Conservation (phyloP, 2,329 filamentous ascomycete genomes). For the Colletotrichum ledebouriae region DNA sequence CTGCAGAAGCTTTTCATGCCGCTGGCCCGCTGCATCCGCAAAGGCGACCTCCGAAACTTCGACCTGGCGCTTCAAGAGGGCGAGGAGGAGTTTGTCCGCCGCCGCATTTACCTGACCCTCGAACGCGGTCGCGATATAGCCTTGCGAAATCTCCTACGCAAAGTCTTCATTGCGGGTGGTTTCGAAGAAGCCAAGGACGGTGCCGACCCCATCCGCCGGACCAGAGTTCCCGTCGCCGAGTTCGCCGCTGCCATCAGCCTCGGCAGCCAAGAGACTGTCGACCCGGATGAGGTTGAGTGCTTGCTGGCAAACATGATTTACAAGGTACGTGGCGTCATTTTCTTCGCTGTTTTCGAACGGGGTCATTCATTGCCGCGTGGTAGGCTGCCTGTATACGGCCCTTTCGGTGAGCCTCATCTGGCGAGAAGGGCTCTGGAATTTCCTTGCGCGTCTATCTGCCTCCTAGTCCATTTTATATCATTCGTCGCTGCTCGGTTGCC, state of each 20-base stretch:
- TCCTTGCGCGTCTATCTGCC: background rate
- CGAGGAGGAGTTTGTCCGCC: constrained; percentile 93
- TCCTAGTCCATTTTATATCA: constrained; percentile 5
- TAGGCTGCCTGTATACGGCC: constrained; percentile 19
- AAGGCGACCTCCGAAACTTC: constrained; percentile 85
- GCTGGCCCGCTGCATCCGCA: constrained; percentile 82
- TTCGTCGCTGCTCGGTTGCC: constrained; percentile 9
- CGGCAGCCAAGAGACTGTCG: constrained; percentile 76
- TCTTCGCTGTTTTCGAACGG: constrained; percentile 15
- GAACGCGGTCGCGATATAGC: constrained; percentile 94
- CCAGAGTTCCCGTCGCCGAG: constrained; percentile 84
- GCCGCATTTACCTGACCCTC: constrained; percentile 93
- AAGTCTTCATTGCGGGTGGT: constrained; percentile 88
- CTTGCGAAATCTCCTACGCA: constrained; percentile 89
- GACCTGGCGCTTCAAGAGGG: constrained; percentile 83
- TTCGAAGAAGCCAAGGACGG: constrained; percentile 83
- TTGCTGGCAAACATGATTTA: constrained; percentile 97
- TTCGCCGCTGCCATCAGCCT: constrained; percentile 88
- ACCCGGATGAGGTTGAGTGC: constrained; percentile 95
- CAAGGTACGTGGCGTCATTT: constrained; percentile 74
- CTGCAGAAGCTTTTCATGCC: constrained; percentile 85
- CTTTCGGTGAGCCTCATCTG: constrained; percentile 4
- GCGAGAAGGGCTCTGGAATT: background rate
- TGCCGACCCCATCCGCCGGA: constrained; percentile 73
- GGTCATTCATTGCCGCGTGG: background rate